These are phyloP conservation scores for Amauroascus verrucosus DNA, from an alignment of 2,329 filamentous ascomycete genomes.

Conservation along the genomic window DNA sequence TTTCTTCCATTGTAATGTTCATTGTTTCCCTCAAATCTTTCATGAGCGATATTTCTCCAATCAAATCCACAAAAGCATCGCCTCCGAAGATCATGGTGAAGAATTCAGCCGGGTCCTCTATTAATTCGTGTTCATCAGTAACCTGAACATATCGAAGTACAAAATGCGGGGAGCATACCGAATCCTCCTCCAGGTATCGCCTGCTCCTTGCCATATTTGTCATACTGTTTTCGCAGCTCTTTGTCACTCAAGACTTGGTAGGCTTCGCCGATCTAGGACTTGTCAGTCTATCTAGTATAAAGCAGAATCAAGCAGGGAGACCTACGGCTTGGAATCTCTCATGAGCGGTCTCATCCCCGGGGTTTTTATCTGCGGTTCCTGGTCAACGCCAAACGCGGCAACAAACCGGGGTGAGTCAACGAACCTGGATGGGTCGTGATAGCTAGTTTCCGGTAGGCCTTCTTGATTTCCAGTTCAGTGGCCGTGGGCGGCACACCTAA, in stretches of 20 bases:
- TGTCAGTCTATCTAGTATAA: slow-evolving; percentile 7
- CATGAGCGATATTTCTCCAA: slow-evolving; percentile 96
- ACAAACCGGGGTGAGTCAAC: too few species aligned
- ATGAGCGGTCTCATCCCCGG: slow-evolving; percentile 85
- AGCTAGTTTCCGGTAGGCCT: slow-evolving; percentile 88
- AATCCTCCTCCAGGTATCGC: slow-evolving; percentile 87
- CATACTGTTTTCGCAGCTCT: slow-evolving; percentile 81
- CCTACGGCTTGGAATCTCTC: slow-evolving; percentile 82
- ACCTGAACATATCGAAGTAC: neutral
- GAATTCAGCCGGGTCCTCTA: slow-evolving; percentile 87
- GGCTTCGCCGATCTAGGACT: slow-evolving; percentile 53
- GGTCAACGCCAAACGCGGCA: slow-evolving; percentile 14
- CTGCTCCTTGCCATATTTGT: slow-evolving; percentile 93
- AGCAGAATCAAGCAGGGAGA: slow-evolving; percentile 5
- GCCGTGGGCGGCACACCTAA: slow-evolving; percentile 76
- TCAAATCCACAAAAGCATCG: slow-evolving; percentile 90
- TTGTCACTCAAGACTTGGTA: slow-evolving; percentile 74
- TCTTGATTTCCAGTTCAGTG: slow-evolving; percentile 88
- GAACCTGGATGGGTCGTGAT: slow-evolving; percentile 87
- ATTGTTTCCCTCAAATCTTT: slow-evolving; percentile 96
- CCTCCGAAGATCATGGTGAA: slow-evolving; percentile 98
- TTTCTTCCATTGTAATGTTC: slow-evolving; percentile 85
- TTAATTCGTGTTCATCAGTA: slow-evolving; percentile 14
- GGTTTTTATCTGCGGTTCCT: slow-evolving; percentile 72
- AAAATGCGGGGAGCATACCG: slow-evolving; percentile 39